Evolutionary conservation across 768 basidiomycete species (phyloP).

Genomic region (Mycena haematopus): DNA sequence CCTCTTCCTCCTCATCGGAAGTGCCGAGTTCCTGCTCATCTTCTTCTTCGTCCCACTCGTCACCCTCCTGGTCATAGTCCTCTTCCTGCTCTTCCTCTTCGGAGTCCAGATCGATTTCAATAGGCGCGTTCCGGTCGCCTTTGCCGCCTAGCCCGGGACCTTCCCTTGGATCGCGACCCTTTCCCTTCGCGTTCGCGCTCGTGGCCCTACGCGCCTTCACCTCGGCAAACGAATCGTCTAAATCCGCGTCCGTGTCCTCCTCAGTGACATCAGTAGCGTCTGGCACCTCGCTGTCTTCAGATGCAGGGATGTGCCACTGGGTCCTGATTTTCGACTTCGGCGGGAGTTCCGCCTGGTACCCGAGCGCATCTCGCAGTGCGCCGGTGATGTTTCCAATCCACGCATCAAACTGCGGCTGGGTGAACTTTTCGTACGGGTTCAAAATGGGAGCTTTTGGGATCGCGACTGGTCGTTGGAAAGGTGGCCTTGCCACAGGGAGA

Average conservation of each 20-base stretch:
- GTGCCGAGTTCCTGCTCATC: constrained; percentile 30
- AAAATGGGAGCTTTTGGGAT: constrained; percentile 56
- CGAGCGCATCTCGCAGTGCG: constrained; percentile 63
- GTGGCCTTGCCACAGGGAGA: constrained; percentile 9
- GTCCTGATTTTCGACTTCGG: constrained; percentile 26
- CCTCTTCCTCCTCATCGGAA: constrained; percentile 33
- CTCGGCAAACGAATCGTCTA: constrained; percentile 61
- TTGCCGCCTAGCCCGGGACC: constrained; percentile 57
- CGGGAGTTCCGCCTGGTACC: constrained; percentile 46
- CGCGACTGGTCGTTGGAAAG: constrained; percentile 17
- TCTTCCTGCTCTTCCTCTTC: constrained; percentile 41
- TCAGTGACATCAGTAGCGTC: constrained; percentile 27
- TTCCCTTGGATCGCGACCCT: constrained; percentile 66
- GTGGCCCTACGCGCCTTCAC: constrained; percentile 51
- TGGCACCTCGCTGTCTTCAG: constrained; percentile 29
- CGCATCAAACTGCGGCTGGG: constrained; percentile 69
- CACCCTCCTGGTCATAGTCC: constrained; percentile 33
- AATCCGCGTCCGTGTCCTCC: constrained; percentile 38
- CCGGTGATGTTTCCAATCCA: constrained; percentile 72
- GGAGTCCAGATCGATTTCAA: constrained; percentile 51
- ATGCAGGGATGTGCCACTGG: constrained; percentile 27
- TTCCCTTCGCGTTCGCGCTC: constrained; percentile 52
- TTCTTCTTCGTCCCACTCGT: constrained; percentile 34
- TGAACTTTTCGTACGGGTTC: constrained; percentile 79
- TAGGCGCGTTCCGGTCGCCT: constrained; percentile 49